These are phyloP conservation scores for Trypanosomatidae sp. DNA, from an alignment of 208 protist species.

Conservation along the genomic window DNA sequence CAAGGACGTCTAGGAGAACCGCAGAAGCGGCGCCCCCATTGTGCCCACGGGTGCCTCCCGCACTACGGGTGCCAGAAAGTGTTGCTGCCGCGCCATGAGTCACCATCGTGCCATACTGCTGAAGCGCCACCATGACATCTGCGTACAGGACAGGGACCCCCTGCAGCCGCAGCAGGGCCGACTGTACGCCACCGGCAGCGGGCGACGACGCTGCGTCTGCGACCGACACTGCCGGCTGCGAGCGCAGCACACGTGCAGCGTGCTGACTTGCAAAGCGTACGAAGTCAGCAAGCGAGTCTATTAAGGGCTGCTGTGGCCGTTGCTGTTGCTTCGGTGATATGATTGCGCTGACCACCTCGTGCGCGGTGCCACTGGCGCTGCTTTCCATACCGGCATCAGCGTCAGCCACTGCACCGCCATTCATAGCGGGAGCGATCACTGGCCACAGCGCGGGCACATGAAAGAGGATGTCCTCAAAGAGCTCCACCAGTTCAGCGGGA, in stretches of 20 bases:
- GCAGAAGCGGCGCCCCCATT: neutral
- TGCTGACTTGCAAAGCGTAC: conserved; percentile 9
- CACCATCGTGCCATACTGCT: conserved; percentile 12
- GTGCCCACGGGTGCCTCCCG: neutral
- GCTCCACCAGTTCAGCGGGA: conserved; percentile 69
- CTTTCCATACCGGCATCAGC: conserved; percentile 3
- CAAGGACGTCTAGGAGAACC: conserved; percentile 36
- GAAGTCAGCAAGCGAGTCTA: conserved; percentile 19
- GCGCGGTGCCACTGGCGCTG: neutral
- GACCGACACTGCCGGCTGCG: conserved; percentile 1
- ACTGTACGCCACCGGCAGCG: neutral
- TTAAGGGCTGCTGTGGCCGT: neutral
- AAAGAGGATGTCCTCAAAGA: conserved; percentile 67
- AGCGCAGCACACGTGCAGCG: conserved; percentile 10
- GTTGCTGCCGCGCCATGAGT: neutral
- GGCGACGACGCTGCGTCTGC: neutral
- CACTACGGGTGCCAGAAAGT: neutral
- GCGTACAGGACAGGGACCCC: conserved; percentile 45
- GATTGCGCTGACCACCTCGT: neutral
- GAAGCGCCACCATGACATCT: conserved; percentile 32
- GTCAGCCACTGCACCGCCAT: conserved; percentile 1
- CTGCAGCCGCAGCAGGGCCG: conserved; percentile 13
- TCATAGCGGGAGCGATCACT: neutral
- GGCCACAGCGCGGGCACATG: conserved; percentile 29
- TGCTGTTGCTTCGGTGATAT: neutral